These are phyloP conservation scores for Spergularia marina DNA, from an alignment of 148 eudicot genomes.

Conservation along the genomic window DNA sequence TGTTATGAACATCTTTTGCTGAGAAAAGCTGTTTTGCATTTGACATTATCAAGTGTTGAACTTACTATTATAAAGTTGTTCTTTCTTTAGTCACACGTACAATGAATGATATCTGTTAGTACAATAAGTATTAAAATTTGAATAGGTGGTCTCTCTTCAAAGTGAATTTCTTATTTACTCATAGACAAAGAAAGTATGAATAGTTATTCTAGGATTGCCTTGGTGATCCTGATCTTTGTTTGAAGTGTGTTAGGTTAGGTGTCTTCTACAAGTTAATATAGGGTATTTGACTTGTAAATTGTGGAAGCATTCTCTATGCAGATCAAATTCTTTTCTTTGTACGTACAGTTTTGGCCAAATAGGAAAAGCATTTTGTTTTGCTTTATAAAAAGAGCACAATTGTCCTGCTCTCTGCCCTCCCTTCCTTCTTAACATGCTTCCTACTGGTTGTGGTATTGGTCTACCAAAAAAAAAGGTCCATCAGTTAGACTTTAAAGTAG, in stretches of 20 bases:
- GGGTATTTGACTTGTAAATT: background rate
- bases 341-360: background rate
- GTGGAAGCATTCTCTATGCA: background rate
- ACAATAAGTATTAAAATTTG: no score
- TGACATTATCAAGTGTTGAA: no score
- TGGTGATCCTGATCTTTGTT: background rate
- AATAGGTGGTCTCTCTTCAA: no score
- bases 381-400: background rate
- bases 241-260: background rate
- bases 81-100: background rate
- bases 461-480: background rate
- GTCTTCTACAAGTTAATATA: background rate
- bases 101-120: background rate
- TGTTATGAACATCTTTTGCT: conserved; percentile 7
- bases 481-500: background rate
- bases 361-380: background rate
- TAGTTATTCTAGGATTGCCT: background rate
- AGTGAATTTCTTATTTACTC: background rate
- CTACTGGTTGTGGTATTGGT: background rate
- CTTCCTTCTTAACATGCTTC: background rate
- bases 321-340: background rate
- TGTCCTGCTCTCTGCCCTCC: background rate
- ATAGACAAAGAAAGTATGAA: background rate
- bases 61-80: background rate
- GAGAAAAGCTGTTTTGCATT: background rate